Percentiles rank a stretch among this genome's conserved stretches.
Evolutionary conservation across 495 filamentous ascomycete genomes (phyloP).

Genomic region (Evansstolkia leycettana): DNA sequence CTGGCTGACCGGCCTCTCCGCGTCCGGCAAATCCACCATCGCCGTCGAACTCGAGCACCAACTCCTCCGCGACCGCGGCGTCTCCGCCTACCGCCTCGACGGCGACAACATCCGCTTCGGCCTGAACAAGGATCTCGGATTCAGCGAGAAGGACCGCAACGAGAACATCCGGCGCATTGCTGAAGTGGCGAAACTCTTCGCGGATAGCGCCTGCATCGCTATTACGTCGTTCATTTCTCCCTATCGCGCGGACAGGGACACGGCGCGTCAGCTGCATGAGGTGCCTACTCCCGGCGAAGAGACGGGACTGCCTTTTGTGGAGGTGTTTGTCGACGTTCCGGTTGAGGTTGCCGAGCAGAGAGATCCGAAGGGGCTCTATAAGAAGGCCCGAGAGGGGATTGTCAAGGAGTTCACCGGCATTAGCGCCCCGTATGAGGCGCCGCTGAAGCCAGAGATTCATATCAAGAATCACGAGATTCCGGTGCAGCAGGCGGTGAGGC

Average conservation of each 20-base stretch:
- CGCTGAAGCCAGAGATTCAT: slow-evolving; percentile 72
- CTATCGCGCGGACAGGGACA: slow-evolving; percentile 72
- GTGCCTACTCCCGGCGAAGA: slow-evolving; percentile 30
- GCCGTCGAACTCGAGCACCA: slow-evolving; percentile 94
- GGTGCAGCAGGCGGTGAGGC: slow-evolving; percentile 72
- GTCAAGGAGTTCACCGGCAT: slow-evolving; percentile 98
- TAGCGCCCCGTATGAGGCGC: slow-evolving; percentile 82
- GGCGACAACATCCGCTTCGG: slow-evolving; percentile 98
- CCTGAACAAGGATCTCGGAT: slow-evolving; percentile 92
- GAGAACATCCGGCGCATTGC: slow-evolving; percentile 96
- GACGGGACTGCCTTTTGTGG: slow-evolving; percentile 71
- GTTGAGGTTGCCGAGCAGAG: slow-evolving; percentile 84
- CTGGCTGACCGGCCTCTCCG: slow-evolving; percentile 94
- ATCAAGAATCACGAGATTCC: slow-evolving; percentile 64
- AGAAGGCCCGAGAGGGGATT: slow-evolving; percentile 83
- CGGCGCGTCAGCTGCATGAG: slow-evolving; percentile 68
- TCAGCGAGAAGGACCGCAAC: slow-evolving; percentile 81
- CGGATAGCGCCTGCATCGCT: slow-evolving; percentile 74
- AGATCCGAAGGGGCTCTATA: slow-evolving; percentile 95
- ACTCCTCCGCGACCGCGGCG: slow-evolving; percentile 58
- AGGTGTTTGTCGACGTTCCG: slow-evolving; percentile 82
- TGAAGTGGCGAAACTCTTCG: slow-evolving; percentile 94
- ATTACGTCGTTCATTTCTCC: slow-evolving; percentile 97
- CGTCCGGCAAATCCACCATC: slow-evolving; percentile 91
- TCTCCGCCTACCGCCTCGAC: slow-evolving; percentile 85